A percentile compares a stretch with the other conserved stretches of the same genome.
phyloP scores from a whole-genome alignment of 768 basidiomycete species.

The Lyophyllum atratum region DNA sequence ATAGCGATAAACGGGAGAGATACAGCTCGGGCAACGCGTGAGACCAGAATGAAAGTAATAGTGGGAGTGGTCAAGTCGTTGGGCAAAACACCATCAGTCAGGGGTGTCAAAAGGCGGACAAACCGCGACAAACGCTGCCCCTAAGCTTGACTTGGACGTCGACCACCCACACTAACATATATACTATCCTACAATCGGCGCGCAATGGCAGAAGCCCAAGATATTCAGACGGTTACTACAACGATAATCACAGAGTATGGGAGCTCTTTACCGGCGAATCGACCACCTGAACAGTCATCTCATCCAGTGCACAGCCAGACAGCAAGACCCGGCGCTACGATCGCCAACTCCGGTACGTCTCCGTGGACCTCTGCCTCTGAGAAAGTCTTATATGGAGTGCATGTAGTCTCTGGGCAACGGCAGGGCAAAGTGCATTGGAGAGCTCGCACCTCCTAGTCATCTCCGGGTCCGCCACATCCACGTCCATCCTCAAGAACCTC shows the following conservation, averaged over 20 bases:
- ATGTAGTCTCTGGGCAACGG: conserved; percentile 85
- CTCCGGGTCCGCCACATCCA: conserved; percentile 79
- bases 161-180: not conserved
- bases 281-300: not conserved
- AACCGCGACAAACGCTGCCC: not conserved
- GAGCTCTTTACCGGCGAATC: not conserved
- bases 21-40: too few relatives aligned
- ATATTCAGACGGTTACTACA: conserved; percentile 11
- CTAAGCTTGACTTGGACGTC: not conserved
- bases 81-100: too few relatives aligned
- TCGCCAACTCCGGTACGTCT: conserved; percentile 81
- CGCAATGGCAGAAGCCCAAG: conserved; percentile 7
- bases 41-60: not conserved
- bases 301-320: conserved; percentile 67
- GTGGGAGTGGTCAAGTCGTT: not conserved
- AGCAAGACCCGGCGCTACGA: conserved; percentile 91
- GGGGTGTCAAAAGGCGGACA: not conserved
- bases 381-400: not conserved
- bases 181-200: not conserved
- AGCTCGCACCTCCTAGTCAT: conserved; percentile 80
- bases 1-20: not conserved
- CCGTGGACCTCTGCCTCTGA: not conserved
- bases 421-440: conserved; percentile 90
- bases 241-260: conserved; percentile 7
- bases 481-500: conserved; percentile 92